Conservation (phyloP, 1,139 yeast genomes). For the Candida neerlandica region DNA sequence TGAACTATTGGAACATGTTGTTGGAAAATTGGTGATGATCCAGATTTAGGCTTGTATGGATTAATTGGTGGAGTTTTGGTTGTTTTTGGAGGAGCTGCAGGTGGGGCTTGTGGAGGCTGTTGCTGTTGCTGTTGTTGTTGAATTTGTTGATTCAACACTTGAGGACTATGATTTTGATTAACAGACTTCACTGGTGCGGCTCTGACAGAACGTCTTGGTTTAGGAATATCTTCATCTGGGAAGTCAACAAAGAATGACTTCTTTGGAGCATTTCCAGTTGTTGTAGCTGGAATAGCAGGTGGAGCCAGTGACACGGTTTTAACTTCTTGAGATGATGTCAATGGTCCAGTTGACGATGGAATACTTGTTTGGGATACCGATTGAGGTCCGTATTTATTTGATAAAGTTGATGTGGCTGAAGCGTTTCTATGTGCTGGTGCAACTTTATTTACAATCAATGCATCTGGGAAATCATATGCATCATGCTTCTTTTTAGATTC, state of each 20-base stretch:
- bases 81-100: slow-evolving; percentile 14
- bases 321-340: slow-evolving; percentile 9
- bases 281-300: slow-evolving; percentile 10
- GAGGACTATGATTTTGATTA: slow-evolving; percentile 17
- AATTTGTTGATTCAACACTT: slow-evolving; percentile 5
- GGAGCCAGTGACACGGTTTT: slow-evolving; percentile 10
- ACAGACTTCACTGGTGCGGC: slow-evolving; percentile 23
- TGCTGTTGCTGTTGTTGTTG: slow-evolving; percentile 5
- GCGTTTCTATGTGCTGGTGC: slow-evolving; percentile 37
- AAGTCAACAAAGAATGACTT: slow-evolving; percentile 60
- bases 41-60: slow-evolving; percentile 20
- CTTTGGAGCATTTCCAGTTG: slow-evolving; percentile 18
- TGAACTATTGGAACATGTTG: slow-evolving; percentile 15
- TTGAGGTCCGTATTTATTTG: slow-evolving; percentile 18
- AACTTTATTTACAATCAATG: slow-evolving; percentile 47
- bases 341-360: slow-evolving; percentile 17
- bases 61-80: slow-evolving; percentile 19
- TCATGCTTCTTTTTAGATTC: slow-evolving; percentile 61
- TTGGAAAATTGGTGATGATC: slow-evolving; percentile 18
- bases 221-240: slow-evolving; percentile 36
- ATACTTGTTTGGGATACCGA: slow-evolving; percentile 18
- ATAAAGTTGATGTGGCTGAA: slow-evolving; percentile 25
- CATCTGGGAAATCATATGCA: slow-evolving; percentile 80
- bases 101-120: slow-evolving; percentile 9
- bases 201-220: slow-evolving; percentile 32